These are phyloP conservation scores for Phytophthora cryptogea DNA, from an alignment of 352 stramenopile genomes.

Conservation along the genomic window DNA sequence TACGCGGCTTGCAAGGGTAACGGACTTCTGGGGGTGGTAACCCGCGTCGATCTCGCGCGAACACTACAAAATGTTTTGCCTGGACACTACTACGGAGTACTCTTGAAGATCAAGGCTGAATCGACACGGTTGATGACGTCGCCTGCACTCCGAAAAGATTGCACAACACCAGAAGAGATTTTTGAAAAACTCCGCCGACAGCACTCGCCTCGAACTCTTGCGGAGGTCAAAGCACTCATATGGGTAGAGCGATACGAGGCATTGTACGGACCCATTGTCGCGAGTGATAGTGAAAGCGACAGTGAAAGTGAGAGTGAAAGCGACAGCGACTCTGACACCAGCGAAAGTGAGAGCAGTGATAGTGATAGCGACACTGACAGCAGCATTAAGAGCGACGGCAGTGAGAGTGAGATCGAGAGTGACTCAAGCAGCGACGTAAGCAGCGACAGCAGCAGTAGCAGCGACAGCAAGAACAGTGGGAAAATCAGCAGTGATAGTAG, in stretches of 20 bases:
- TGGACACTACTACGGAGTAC: conserved; percentile 39
- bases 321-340: background rate
- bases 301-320: conserved; percentile 14
- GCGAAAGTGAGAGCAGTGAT: conserved; percentile 4
- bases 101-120: conserved; percentile 25
- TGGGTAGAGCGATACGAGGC: conserved; percentile 52
- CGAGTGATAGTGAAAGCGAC: conserved; percentile 13
- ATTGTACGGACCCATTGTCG: conserved; percentile 24
- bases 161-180: conserved; percentile 34
- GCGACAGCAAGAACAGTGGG: conserved; percentile 4
- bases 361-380: conserved; percentile 4
- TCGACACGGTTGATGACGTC: conserved; percentile 20
- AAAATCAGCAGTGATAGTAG: background rate
- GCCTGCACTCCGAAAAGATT: conserved; percentile 23
- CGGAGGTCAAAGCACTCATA: conserved; percentile 48
- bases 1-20: conserved; percentile 49
- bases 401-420: background rate
- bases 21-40: conserved; percentile 39
- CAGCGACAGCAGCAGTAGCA: background rate
- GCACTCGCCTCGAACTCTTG: conserved; percentile 3
- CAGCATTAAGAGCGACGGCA: conserved; percentile 1
- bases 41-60: conserved; percentile 35
- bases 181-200: conserved; percentile 25
- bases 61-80: conserved; percentile 44
- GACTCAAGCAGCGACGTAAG: background rate